Evolutionary conservation across 2,329 filamentous ascomycete species (phyloP), one percentile per base, ranked within the genome.

Genomic region (Bipolaris victoriae): DNA sequence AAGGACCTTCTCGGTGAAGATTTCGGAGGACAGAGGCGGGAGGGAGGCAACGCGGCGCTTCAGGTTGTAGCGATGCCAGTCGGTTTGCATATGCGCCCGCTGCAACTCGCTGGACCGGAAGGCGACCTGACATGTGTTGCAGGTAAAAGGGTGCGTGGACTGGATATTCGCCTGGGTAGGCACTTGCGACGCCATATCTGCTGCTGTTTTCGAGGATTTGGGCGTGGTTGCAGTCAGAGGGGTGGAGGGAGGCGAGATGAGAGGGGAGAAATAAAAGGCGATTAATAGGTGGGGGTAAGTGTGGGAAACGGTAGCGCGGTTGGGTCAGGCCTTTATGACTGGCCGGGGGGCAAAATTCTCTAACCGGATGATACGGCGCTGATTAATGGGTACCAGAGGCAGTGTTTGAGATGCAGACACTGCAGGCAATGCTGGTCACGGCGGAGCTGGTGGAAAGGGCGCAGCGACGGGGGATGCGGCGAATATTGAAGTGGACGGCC

Each of bases 1-100:
- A 15, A 97, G 82, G 37, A 99, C 94, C 77, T 98, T 98, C 69
- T 98, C 95, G 69, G 92, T 92, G 77, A 98, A 99, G 56, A 92
- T 84, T 74, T 98, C 93, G 52, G 94, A 93, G 6, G 92, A 88
- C 47, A 98, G 91, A 3, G 95, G 93, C 29, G 94, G 92, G 5
- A 98, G 83, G 5, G 91, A 91, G 40, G 94, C 92, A 55, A 98
- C 90, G 70, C 93, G 89, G 67, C 95, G 91, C 81, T 98, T 97
- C 70, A 98, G 86, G 77, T 99, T 99, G 79, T 97, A 97, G 64
- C 95, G 89, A 77, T 99, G 94, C 95, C 95, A 99, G 80, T 99
- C 95, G 69, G 90, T 95, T 77, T 95, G 92, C 95, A 99, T 99
- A 76, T 99, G 95, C 36, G 87, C 88, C 76, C 95, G 89, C 80